Conservation (phyloP, 23 red algal species). For the Gracilariopsis chorda region DNA sequence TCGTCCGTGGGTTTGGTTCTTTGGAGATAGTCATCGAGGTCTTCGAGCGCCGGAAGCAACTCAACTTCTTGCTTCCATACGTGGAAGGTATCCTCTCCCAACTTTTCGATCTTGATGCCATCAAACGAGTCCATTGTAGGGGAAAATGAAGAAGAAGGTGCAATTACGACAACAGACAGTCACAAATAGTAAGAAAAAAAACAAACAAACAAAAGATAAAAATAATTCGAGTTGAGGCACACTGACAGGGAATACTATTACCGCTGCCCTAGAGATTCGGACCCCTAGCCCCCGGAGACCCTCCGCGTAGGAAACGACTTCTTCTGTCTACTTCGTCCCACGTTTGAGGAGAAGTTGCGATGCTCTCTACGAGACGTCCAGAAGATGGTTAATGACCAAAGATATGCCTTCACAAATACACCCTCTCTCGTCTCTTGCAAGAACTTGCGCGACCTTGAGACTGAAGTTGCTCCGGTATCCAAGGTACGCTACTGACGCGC, state of each 20-base stretch:
- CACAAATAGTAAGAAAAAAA: too few relatives aligned
- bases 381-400: constrained; percentile 4
- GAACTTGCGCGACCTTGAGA: too few relatives aligned
- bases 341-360: background rate
- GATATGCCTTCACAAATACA: constrained; percentile 10
- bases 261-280: background rate
- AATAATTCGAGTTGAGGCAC: background rate
- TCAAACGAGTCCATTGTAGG: background rate
- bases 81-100: constrained; percentile 11
- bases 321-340: background rate
- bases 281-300: too few relatives aligned
- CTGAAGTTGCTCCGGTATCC: too few relatives aligned
- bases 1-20: background rate
- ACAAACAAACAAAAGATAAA: background rate
- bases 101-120: background rate
- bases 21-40: constrained; percentile 12
- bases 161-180: too few relatives aligned
- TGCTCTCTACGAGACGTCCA: background rate
- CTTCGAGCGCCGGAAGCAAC: background rate
- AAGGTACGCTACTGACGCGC: too few relatives aligned
- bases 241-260: background rate
- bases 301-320: too few relatives aligned
- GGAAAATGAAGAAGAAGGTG: background rate
- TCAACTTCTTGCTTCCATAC: constrained; percentile 14
- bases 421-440: constrained; percentile 1